These are phyloP conservation scores for Zymoseptoria tritici DNA, from an alignment of 2,329 filamentous ascomycete genomes.

Conservation along the genomic window DNA sequence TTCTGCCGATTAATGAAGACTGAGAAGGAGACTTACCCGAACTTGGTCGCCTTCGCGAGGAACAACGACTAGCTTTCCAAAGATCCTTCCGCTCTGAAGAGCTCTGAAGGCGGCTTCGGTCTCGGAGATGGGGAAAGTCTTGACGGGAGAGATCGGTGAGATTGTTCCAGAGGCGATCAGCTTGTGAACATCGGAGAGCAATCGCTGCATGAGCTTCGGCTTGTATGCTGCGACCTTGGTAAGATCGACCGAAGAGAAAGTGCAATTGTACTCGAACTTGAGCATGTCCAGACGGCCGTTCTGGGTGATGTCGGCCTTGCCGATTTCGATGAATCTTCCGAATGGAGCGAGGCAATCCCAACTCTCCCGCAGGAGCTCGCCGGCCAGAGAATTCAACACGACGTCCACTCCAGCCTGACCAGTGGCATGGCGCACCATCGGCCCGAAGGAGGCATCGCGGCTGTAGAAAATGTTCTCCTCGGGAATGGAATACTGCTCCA, in stretches of 20 bases:
- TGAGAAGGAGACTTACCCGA: neutral
- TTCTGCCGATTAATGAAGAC: too few relatives aligned
- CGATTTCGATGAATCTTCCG: conserved; percentile 25
- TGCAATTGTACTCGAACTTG: conserved; percentile 4
- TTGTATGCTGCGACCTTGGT: neutral
- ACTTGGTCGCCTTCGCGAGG: neutral
- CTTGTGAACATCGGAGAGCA: conserved; percentile 1
- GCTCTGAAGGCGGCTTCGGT: neutral
- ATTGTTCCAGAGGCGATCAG: neutral
- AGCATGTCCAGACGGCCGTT: conserved; percentile 6
- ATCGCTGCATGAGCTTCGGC: conserved; percentile 1
- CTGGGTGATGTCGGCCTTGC: conserved; percentile 13
- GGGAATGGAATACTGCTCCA: conserved; percentile 22
- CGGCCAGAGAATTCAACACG: conserved; percentile 25
- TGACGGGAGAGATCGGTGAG: neutral
- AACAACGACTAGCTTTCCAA: neutral
- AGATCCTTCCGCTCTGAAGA: neutral
- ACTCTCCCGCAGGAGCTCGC: conserved; percentile 20
- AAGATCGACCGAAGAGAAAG: conserved; percentile 8
- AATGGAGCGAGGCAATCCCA: conserved; percentile 25
- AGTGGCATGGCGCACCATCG: conserved; percentile 14
- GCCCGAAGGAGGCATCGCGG: conserved; percentile 24
- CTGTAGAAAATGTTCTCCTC: conserved; percentile 29
- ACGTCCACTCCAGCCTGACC: conserved; percentile 30
- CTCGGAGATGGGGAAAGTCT: neutral